Evolutionary conservation across 1,284 basidiomycete genomes (phyloP), one percentile per base, ranked within the genome.

Genomic region (Boletus mariae): DNA sequence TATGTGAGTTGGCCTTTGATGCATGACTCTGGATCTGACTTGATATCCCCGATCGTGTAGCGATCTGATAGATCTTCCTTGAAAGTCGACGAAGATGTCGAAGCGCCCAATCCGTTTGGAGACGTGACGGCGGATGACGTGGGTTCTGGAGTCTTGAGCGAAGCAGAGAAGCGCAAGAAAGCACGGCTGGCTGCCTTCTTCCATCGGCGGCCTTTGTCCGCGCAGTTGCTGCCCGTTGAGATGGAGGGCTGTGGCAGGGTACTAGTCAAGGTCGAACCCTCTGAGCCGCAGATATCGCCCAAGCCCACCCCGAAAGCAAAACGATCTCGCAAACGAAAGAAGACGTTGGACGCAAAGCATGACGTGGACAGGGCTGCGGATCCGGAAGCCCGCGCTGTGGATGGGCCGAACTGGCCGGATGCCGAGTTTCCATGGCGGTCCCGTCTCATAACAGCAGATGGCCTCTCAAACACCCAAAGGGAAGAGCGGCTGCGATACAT

Each of bases 341-440:
- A 58, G 50, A 23, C 40, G 26, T 57, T 49, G 12, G 69, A 69
- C 11, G 51, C 49, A 47, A 62, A 57, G 37, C 55, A 51, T 4
- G 69, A 59, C 4, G 15, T 45, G n/a, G 57, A 57, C 28, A 50
- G 40, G 34, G 25, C 44, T 28, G 40, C 52, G 47, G 53, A 40
- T 28, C 49, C 58, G 43, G 52, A 57, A 47, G 56, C 56, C 44
- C 45, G 45, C 10, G 29, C 45, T 12, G 13, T 57, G 10, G 67
- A 77, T 26, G 76, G 70, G 51, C 85, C 87, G 9, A 84, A 87
- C 63, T 92, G 89, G 89, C 82, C 84, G 8, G 89, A 92, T 61
- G 59, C 73, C 12, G 80, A 82, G 62, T 89, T 90, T 60, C 89
- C 89, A 15, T 92, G 89, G 89, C 75, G 78, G 47, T 62, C 84